phyloP scores from a whole-genome alignment of 768 basidiomycete species.

The Mycena crocata region DNA sequence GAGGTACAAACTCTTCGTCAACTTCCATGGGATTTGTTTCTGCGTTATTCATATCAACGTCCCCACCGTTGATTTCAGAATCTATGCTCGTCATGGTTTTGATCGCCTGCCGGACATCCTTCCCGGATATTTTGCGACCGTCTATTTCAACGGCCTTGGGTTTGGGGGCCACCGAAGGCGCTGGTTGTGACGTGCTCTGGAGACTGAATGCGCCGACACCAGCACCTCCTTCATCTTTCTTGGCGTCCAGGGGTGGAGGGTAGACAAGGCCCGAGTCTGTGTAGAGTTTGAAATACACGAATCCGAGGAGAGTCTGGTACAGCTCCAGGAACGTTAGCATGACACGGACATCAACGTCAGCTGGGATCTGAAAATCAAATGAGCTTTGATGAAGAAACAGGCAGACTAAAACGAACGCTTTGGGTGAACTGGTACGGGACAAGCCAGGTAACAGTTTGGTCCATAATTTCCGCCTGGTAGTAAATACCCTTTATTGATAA shows the following conservation, averaged over 20 bases:
- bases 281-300: constrained; percentile 98
- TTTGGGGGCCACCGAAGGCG: constrained; percentile 53
- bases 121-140: constrained; percentile 58
- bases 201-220: constrained; percentile 91
- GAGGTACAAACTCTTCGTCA: constrained; percentile 78
- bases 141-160: constrained; percentile 61
- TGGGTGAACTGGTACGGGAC: constrained; percentile 98
- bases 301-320: constrained; percentile 95
- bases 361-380: constrained; percentile 73
- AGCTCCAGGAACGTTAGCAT: constrained; percentile 98
- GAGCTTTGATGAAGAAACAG: constrained; percentile 20
- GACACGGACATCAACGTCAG: constrained; percentile 96
- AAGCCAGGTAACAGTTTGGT: constrained; percentile 94
- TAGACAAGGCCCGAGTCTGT: constrained; percentile 93
- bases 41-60: constrained; percentile 52
- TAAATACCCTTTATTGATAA: constrained; percentile 98
- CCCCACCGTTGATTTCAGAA: constrained; percentile 43
- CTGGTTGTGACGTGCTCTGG: constrained; percentile 55
- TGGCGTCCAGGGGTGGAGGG: constrained; percentile 89
- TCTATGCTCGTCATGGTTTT: constrained; percentile 57
- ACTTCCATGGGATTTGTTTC: constrained; percentile 48
- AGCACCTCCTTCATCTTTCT: constrained; percentile 86
- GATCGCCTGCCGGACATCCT: constrained; percentile 72
- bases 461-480: constrained; percentile 96
- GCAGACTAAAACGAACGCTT: constrained; percentile 63